Base-by-base conservation (phyloP, 768 basidiomycete species). In the Sarcodon aspratus region DNA sequence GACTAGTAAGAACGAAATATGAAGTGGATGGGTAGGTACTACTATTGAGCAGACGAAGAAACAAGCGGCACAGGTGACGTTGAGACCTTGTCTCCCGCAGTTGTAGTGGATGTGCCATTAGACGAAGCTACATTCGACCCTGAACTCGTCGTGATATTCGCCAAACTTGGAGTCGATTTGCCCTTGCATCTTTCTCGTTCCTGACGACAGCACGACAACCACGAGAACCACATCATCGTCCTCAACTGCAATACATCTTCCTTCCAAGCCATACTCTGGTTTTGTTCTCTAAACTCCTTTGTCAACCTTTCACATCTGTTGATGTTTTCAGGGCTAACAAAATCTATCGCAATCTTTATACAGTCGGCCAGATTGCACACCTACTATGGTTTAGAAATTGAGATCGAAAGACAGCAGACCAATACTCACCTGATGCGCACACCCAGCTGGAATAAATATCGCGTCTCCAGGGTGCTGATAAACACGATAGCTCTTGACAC, bases 271-370 rank as follows among this genome's bases (percentile, higher is more conserved):
- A 80, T 80, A 46, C 77, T 76, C 62, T 84, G 80, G 59, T 95
- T 95, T 66, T 94, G 88, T 60, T 82, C 80, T 50, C 93, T 75
- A 66, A 96, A 96, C 67, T 97, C 93, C 55, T 73, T 71, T 52
- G 88, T 93, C 48, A 97, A 73, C 62, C 73, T 72, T 64, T 88
- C 88, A 64, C 94, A 97, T 33, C 90, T 78, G 44, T 68, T 70
- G 36, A 97, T 82, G 61, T 95, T 96, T 69, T 96, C 89, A 38
- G 92, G 85, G 71, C 85, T 89, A 54, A 96, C 91, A 63, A 92
- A 97, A 65, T 97, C 94, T 57, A 85, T 75, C 31, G 94, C 93
- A 46, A 96, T 89, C 68, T 97, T 97, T 69, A 97, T 82, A 59
- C 89, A 94, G 63, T 96, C 92, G n/a, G 90, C 76, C 46, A 93